A percentile compares a stretch with the other conserved stretches of the same genome.
These are phyloP conservation scores for Aspergillus egyptiacus DNA, from an alignment of 495 filamentous ascomycete species.

Conservation along the genomic window DNA sequence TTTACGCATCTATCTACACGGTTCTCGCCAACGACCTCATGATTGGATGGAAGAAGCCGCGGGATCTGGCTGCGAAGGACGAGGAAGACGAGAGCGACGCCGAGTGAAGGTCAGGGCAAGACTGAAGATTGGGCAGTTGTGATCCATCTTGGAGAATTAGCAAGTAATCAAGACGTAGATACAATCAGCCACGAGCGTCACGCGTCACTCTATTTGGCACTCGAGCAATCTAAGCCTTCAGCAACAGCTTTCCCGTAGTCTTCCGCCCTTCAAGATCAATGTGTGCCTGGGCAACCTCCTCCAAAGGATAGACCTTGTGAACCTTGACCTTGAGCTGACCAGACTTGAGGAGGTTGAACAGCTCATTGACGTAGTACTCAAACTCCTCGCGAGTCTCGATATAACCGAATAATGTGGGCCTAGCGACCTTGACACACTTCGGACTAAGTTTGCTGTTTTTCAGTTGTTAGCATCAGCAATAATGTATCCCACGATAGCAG, in stretches of 20 bases:
- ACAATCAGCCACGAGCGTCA: not conserved
- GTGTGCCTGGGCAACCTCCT: constrained; percentile 70
- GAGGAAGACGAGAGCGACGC: constrained; percentile 7
- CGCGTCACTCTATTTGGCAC: not conserved
- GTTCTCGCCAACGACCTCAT: constrained; percentile 69
- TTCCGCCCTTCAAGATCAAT: constrained; percentile 74
- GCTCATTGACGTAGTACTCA: constrained; percentile 60
- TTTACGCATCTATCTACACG: constrained; percentile 54
- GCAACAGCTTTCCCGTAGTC: constrained; percentile 69
- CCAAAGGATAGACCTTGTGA: constrained; percentile 76
- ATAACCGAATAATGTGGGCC: constrained; percentile 71
- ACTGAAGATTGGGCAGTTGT: not conserved
- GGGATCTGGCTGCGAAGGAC: constrained; percentile 13
- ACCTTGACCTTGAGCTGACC: constrained; percentile 68
- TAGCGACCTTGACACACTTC: constrained; percentile 76
- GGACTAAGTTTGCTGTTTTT: constrained; percentile 46
- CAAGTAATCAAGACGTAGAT: not conserved
- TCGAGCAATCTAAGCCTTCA: constrained; percentile 28
- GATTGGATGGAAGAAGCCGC: constrained; percentile 56
- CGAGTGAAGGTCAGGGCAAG: not conserved
- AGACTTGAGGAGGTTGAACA: constrained; percentile 64
- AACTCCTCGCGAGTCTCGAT: constrained; percentile 72
- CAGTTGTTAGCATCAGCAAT: constrained; percentile 1
- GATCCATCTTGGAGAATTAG: not conserved
- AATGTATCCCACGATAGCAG: not conserved